Evolutionary conservation across 331 rosid species (phyloP).

Genomic region (Pyrus hybrid): DNA sequence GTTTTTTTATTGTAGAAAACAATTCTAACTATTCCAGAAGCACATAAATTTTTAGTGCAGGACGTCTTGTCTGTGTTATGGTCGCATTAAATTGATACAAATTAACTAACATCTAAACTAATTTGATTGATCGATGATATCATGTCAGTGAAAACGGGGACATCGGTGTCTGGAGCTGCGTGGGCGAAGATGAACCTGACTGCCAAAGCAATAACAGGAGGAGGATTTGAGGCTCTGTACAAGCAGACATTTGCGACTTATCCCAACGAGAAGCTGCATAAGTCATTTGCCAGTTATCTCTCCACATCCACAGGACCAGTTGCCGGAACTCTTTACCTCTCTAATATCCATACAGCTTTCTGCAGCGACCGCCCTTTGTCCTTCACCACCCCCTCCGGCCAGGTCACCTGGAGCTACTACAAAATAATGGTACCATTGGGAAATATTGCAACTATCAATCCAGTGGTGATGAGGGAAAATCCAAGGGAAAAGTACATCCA

Average conservation of each 20-base stretch:
- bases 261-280: conserved; percentile 61
- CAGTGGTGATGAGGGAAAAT: conserved; percentile 55
- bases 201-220: conserved; percentile 71
- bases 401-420: conserved; percentile 62
- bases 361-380: conserved; percentile 76
- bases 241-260: conserved; percentile 56
- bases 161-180: conserved; percentile 72
- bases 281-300: conserved; percentile 77
- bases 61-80: too few species aligned
- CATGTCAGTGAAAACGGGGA: conserved; percentile 57
- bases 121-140: neutral
- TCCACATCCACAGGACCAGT: conserved; percentile 88
- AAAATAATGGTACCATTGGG: conserved; percentile 71
- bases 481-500: conserved; percentile 65
- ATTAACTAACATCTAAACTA: neutral
- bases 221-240: conserved; percentile 77
- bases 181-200: conserved; percentile 76
- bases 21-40: too few species aligned
- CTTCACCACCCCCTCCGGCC: conserved; percentile 66
- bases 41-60: neutral
- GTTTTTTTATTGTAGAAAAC: neutral
- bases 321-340: conserved; percentile 80
- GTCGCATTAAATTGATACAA: neutral
- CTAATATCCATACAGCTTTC: conserved; percentile 54
- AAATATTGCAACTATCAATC: conserved; percentile 43